phyloP scores from a whole-genome alignment of 306 rosid species.

The Rosa multiflora region DNA sequence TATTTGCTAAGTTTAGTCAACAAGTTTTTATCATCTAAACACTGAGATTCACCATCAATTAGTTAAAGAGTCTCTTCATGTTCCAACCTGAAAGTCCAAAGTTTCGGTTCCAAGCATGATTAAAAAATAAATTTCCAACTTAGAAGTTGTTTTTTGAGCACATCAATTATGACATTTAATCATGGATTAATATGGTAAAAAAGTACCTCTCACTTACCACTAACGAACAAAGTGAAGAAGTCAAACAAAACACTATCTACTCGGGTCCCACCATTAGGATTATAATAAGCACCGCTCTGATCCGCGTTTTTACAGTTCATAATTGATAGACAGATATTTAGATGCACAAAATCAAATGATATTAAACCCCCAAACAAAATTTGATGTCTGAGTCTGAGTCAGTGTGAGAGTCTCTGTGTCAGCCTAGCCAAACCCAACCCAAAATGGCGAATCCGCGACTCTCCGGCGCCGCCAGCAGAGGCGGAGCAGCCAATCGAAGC shows the following conservation, averaged over 20 bases:
- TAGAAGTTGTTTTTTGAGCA: no score
- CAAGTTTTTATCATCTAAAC: no score
- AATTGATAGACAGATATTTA: background rate
- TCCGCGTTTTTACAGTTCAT: slow-evolving; percentile 18
- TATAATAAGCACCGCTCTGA: slow-evolving; percentile 9
- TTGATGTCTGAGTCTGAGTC: background rate
- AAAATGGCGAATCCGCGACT: slow-evolving; percentile 29
- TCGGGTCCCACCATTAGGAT: background rate
- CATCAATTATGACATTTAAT: no score
- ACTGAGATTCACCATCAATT: no score
- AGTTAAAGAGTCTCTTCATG: no score
- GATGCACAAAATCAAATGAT: background rate
- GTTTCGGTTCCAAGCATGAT: no score
- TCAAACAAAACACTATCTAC: background rate
- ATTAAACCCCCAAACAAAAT: background rate
- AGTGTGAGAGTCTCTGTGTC: background rate
- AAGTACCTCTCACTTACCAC: no score
- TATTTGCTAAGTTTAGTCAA: no score
- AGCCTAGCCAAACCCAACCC: background rate
- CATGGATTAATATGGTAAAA: no score
- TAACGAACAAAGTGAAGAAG: background rate
- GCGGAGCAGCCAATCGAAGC: slow-evolving; percentile 12
- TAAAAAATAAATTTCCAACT: no score
- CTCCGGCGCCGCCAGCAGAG: slow-evolving; percentile 15
- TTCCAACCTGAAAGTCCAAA: no score